Base-by-base conservation (phyloP, 1,139 yeast species). In the Sugiyamaella xylanicola region DNA sequence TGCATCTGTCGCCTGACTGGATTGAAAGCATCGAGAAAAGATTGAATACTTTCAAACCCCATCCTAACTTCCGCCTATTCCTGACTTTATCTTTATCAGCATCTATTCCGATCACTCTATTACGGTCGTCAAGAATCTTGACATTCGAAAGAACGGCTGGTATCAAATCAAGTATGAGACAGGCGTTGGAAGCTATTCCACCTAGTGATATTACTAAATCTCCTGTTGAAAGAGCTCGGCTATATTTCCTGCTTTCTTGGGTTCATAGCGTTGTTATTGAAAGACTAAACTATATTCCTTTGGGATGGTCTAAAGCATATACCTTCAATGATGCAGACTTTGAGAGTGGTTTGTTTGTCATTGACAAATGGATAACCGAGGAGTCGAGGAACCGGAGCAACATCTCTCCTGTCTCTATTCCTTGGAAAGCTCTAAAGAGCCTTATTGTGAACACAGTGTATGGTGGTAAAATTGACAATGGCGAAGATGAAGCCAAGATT, bases 241-340 rank as follows among this genome's bases (percentile, higher is more conserved):
- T 86, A 2, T 77, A 74, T 58, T 81, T 86, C 64, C 67, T 86
- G 25, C 65, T 87, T 11, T 75, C 82, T 0, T 89, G 96, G 96
- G 79, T 79, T 60, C 95, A 89, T 68, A 77, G 87, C 0, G 64
- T 85, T 1, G 64, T 89, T 2, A 77, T 77, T 45, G 90, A 85
- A 58, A 72, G 89, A 54, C 69, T 80, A 45, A 76, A 86, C 46
- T 86, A 77, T 61, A 77, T 77, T 1, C 91, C 93, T 0, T 67
- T 80, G 4, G 88, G 95, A 0, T 87, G 88, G 71, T 65, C 73
- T 1, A 79, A 80, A 63, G 65, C 63, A 5, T 86, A 87, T 65
- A 95, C 87, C 59, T 80, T 90, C 63, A 87, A 83, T 65, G 90
- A 87, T 58, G 73, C 85, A n/a, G 97, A 91, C 67, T 80, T 86